These are phyloP conservation scores for Fonsecaea nubica DNA, from an alignment of 2,329 filamentous ascomycete species.

Conservation along the genomic window DNA sequence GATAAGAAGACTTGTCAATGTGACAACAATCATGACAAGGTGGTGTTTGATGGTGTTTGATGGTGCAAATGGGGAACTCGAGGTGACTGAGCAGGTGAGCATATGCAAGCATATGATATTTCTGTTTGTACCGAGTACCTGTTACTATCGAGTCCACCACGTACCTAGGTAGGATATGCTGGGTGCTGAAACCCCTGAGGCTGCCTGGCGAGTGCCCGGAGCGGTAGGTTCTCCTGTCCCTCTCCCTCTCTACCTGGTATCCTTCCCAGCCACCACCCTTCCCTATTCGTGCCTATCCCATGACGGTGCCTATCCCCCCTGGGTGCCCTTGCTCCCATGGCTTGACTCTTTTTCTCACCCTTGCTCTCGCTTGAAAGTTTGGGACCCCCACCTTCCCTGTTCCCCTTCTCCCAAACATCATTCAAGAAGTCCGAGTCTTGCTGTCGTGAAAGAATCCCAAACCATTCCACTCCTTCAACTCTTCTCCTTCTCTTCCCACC, in stretches of 20 bases:
- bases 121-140: not conserved
- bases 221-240: not conserved
- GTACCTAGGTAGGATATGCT: not conserved
- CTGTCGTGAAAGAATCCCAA: not conserved
- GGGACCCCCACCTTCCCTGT: constrained; percentile 5
- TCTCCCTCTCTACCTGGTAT: not conserved
- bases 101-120: not conserved
- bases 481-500: constrained; percentile 8
- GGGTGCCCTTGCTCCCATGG: not conserved
- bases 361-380: not conserved
- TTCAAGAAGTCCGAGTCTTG: constrained; percentile 22
- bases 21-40: too few species aligned
- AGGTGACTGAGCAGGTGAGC: not conserved
- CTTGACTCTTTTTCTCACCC: not conserved
- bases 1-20: not conserved
- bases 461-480: constrained; percentile 9
- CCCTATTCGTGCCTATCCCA: constrained; percentile 1
- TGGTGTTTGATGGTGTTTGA: too few species aligned
- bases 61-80: too few species aligned
- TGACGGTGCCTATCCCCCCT: not conserved
- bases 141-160: not conserved
- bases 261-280: not conserved
- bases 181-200: not conserved
- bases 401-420: constrained; percentile 14
- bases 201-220: not conserved